Percentiles rank a stretch among this genome's conserved stretches.
Conservation (phyloP, 768 basidiomycete species). For the Hebeloma cylindrosporum region DNA sequence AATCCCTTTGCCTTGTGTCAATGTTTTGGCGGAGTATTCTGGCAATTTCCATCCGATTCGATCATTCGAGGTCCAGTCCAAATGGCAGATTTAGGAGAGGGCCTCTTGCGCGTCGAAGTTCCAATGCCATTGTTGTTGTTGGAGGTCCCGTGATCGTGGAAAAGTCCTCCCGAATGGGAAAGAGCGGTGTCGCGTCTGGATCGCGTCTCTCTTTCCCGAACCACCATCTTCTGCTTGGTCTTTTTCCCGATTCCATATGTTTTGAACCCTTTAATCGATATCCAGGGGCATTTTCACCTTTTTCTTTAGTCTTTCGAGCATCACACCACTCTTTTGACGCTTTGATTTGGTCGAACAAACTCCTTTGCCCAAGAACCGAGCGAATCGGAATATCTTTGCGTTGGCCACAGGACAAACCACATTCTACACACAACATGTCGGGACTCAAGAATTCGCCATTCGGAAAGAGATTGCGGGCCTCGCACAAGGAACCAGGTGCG, state of each 20-base stretch:
- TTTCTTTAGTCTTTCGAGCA: conserved; percentile 1
- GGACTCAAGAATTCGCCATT: conserved; percentile 83
- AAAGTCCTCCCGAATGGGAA: conserved; percentile 11
- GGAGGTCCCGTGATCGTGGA: conserved; percentile 15
- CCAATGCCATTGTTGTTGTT: too few relatives aligned
- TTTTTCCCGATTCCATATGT: neutral
- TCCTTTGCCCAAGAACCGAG: too few relatives aligned
- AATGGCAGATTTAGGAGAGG: too few relatives aligned
- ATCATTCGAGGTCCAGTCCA: too few relatives aligned
- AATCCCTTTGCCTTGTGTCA: conserved; percentile 7
- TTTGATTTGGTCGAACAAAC: too few relatives aligned
- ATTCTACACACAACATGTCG: conserved; percentile 41
- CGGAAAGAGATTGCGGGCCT: conserved; percentile 77
- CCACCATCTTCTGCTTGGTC: conserved; percentile 9
- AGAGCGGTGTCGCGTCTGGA: conserved; percentile 18
- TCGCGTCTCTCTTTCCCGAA: conserved; percentile 10
- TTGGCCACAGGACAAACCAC: neutral
- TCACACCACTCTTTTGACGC: too few relatives aligned
- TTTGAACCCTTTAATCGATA: neutral
- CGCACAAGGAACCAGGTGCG: conserved; percentile 65
- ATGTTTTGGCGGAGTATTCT: too few relatives aligned
- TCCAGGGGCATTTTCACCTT: neutral
- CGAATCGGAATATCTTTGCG: too few relatives aligned
- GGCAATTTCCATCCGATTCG: too few relatives aligned
- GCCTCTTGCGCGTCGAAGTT: too few relatives aligned